A percentile compares a stretch with the other conserved stretches of the same genome.
phyloP scores from a whole-genome alignment of 805 yeast species.

The Cyberlindnera petersonii region DNA sequence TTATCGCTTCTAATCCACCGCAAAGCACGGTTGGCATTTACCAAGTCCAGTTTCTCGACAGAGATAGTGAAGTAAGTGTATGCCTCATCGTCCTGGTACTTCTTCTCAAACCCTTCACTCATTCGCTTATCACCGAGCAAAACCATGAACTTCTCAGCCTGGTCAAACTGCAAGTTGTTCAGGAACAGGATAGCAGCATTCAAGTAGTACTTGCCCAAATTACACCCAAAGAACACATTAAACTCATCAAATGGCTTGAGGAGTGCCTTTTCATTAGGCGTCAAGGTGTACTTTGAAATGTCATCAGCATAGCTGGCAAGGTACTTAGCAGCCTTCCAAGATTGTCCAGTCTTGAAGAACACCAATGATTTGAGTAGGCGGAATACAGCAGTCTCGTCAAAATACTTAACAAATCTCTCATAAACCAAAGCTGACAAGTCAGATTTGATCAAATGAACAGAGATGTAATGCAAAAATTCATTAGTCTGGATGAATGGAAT shows the following conservation, averaged over 20 bases:
- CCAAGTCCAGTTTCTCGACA: slow-evolving; percentile 29
- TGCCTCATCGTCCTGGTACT: slow-evolving; percentile 22
- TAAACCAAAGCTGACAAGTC: slow-evolving; percentile 14
- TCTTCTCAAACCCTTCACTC: slow-evolving; percentile 21
- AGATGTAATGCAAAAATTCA: slow-evolving; percentile 15
- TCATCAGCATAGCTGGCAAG: slow-evolving; percentile 28
- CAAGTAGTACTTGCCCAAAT: slow-evolving; percentile 35
- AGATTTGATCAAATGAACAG: slow-evolving; percentile 13
- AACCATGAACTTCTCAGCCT: slow-evolving; percentile 36
- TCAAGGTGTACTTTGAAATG: slow-evolving; percentile 26
- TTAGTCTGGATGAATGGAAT: slow-evolving; percentile 20
- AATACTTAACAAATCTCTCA: slow-evolving; percentile 17
- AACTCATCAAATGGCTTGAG: slow-evolving; percentile 23
- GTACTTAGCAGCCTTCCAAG: slow-evolving; percentile 29
- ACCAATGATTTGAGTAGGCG: slow-evolving; percentile 22
- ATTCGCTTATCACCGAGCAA: slow-evolving; percentile 22
- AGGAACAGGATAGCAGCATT: slow-evolving; percentile 37
- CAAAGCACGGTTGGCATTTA: slow-evolving; percentile 34
- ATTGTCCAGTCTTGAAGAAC: slow-evolving; percentile 25
- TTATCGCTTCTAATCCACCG: slow-evolving; percentile 19
- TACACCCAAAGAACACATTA: slow-evolving; percentile 28
- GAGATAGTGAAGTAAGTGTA: slow-evolving; percentile 27
- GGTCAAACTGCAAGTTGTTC: slow-evolving; percentile 26
- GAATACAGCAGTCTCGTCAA: slow-evolving; percentile 18
- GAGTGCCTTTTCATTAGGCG: slow-evolving; percentile 22